Evolutionary conservation across 2,329 filamentous ascomycete species (phyloP), one percentile per base, ranked within the genome.

Genomic region (Ophiocordyceps robertsii): DNA sequence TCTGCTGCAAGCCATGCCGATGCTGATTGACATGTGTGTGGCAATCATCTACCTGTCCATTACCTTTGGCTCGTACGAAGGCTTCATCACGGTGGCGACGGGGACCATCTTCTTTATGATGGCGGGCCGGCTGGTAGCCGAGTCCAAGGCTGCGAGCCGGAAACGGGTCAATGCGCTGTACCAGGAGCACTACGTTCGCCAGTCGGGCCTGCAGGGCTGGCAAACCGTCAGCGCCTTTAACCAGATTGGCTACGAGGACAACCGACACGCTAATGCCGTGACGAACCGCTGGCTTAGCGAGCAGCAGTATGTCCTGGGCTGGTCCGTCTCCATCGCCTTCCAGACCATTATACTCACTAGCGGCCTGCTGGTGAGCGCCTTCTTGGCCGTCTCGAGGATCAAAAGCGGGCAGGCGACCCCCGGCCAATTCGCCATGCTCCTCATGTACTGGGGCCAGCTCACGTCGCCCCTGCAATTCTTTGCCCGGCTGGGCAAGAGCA

Each of bases 371-470:
- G 81, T 80, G 4, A 75, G 74, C 31, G 67, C 73, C 2, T 74
- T 75, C 50, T 51, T 78, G 35, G 73, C 73, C 2, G 72, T 78
- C 0, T 82, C 78, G 55, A 80, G 83, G 47, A 79, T 87, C 42
- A 78, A 71, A 2, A 69, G 68, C n/a, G 72, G 70, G 2, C 60
- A 71, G 41, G 72, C 75, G 5, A 74, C 73, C 6, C 66, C 82
- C 11, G 82, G 82, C 43, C 71, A 82, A 48, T 85, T 87, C 50
- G 77, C 83, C 43, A 76, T 80, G 61, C 66, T 87, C 14, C 62
- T 86, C 46, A 81, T 80, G 42, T 87, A 86, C 57, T 84, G 84
- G 80, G 72, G 73, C 16, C 82, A 86, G 53, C 67, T 87, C 32
- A 81, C 82, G 37, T 72, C 74, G 2, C 82, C 82, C 2, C 68